Conservation (phyloP, 345 rosid genomes). For the Hibiscus mutabilis region DNA sequence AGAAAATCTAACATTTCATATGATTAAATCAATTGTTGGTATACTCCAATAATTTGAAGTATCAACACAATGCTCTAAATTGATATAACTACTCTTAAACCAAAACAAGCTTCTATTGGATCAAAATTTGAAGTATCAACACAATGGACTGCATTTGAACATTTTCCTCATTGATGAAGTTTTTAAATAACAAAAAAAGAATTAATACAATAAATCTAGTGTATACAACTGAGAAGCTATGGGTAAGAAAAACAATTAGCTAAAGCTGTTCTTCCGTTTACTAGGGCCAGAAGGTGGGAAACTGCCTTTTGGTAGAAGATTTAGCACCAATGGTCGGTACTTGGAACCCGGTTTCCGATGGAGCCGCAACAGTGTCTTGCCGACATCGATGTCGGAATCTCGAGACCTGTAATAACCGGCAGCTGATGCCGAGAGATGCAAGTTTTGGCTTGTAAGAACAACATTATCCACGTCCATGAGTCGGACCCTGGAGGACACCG, state of each 20-base stretch:
- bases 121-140: too few relatives aligned
- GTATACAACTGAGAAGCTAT: background rate
- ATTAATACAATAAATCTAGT: background rate
- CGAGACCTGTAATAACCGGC: background rate
- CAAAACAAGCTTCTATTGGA: too few relatives aligned
- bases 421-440: background rate
- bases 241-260: background rate
- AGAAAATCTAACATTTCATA: too few relatives aligned
- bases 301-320: background rate
- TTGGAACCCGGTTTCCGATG: background rate
- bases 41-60: too few relatives aligned
- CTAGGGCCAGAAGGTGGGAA: constrained; percentile 19
- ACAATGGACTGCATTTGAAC: background rate
- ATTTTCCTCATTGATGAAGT: background rate
- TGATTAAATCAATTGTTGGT: too few relatives aligned
- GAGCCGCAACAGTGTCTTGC: too few relatives aligned
- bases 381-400: background rate
- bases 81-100: too few relatives aligned
- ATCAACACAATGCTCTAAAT: too few relatives aligned
- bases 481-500: constrained; percentile 11
- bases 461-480: background rate
- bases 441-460: background rate
- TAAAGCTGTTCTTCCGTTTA: constrained; percentile 18
- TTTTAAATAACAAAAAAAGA: background rate
- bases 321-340: constrained; percentile 11